Percentiles rank a stretch among this genome's conserved stretches.
Evolutionary conservation across 352 stramenopile species (phyloP).

Genomic region (Globisporangium recalcitrans): DNA sequence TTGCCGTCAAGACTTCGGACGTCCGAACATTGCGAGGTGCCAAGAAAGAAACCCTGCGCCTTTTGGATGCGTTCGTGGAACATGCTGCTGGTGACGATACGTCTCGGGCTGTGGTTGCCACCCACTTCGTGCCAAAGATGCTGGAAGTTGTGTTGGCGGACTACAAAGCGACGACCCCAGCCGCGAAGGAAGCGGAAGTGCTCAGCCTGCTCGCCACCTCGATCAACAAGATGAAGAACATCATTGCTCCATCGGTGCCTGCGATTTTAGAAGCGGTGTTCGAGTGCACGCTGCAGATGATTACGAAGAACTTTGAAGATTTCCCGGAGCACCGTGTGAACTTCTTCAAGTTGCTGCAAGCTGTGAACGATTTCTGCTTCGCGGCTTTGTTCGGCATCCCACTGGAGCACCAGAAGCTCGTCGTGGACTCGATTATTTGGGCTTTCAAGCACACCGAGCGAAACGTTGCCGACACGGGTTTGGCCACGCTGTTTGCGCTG

Average conservation of each 20-base stretch:
- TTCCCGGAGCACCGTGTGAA: constrained; percentile 98
- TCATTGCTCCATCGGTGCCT: constrained; percentile 83
- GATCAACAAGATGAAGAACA: constrained; percentile 95
- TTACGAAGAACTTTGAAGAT: constrained; percentile 99
- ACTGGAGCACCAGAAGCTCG: constrained; percentile 96
- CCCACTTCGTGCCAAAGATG: constrained; percentile 95
- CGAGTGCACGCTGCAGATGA: constrained; percentile 99
- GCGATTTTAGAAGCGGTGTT: constrained; percentile 97
- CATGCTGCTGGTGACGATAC: constrained; percentile 62
- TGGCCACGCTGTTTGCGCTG: constrained; percentile 95
- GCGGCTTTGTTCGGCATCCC: constrained; percentile 96
- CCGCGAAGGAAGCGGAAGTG: constrained; percentile 89
- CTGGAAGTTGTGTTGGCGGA: constrained; percentile 96
- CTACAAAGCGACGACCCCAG: constrained; percentile 86
- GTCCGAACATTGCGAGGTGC: constrained; percentile 92
- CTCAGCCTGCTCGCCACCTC: constrained; percentile 94
- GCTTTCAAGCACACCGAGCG: constrained; percentile 99
- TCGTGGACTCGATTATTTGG: constrained; percentile 99
- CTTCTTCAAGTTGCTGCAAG: constrained; percentile 98
- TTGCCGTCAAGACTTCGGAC: constrained; percentile 92
- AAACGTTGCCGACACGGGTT: constrained; percentile 96
- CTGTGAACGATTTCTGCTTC: constrained; percentile 95
- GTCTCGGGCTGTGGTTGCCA: constrained; percentile 80
- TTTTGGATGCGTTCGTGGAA: constrained; percentile 96
- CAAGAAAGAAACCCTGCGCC: constrained; percentile 95